Percentiles rank a stretch among this genome's conserved stretches.
phyloP scores from a whole-genome alignment of 2,329 filamentous ascomycete species.

The Endothia cerciana region DNA sequence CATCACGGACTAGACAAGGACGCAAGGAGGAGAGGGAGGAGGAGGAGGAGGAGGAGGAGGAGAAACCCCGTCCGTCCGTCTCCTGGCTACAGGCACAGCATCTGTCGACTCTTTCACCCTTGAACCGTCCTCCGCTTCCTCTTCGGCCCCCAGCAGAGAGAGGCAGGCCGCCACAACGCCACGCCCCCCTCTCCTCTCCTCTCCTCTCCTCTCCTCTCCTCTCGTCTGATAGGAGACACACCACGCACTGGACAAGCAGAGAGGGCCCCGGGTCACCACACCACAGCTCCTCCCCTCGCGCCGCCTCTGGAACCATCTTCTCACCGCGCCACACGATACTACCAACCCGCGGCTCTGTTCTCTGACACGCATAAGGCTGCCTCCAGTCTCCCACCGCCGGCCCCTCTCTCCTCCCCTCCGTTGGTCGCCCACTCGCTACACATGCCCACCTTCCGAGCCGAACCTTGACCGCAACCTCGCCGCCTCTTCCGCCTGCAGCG shows the following conservation, averaged over 20 bases:
- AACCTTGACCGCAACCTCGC: constrained; percentile 2
- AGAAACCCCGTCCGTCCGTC: too few species aligned
- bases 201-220: not conserved
- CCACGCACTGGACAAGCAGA: not conserved
- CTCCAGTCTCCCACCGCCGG: constrained; percentile 3
- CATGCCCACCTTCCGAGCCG: constrained; percentile 1
- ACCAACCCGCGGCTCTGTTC: not conserved
- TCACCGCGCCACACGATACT: not conserved
- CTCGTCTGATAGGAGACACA: constrained; percentile 10
- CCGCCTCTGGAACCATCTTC: not conserved
- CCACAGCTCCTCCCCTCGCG: not conserved
- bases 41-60: too few species aligned
- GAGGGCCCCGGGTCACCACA: not conserved
- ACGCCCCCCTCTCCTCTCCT: constrained; percentile 2
- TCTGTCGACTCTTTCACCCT: not conserved
- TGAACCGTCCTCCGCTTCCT: not conserved
- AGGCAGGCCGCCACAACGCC: constrained; percentile 6
- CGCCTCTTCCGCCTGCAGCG: not conserved
- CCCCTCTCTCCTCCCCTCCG: constrained; percentile 15
- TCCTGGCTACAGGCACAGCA: too few species aligned
- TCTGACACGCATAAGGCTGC: constrained; percentile 28
- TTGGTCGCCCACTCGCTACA: not conserved
- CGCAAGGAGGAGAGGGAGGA: too few species aligned
- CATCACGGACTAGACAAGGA: too few species aligned
- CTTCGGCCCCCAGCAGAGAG: too few species aligned